Conservation (phyloP, 169 alveolate genomes). For the Plasmodium coatneyi region DNA sequence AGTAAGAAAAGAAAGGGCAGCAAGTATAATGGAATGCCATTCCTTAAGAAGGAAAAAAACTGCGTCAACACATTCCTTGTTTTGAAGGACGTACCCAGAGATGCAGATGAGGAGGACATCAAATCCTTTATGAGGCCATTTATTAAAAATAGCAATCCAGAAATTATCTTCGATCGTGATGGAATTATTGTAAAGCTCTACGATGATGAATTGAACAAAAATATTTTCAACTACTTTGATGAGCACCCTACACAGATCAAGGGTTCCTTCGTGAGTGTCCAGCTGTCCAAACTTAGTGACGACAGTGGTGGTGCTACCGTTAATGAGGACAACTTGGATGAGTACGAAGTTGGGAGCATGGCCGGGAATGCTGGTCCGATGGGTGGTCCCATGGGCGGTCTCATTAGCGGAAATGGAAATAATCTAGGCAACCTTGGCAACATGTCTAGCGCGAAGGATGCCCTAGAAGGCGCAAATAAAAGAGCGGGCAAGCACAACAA, state of each 20-base stretch:
- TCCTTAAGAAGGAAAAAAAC: constrained; percentile 66
- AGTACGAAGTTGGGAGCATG: background rate
- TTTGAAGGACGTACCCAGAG: constrained; percentile 41
- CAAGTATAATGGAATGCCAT: constrained; percentile 43
- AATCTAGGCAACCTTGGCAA: background rate
- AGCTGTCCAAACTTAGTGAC: constrained; percentile 21
- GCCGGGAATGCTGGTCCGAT: background rate
- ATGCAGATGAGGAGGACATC: constrained; percentile 65
- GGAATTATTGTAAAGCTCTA: constrained; percentile 46
- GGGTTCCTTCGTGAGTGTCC: constrained; percentile 42
- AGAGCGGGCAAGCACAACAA: constrained; percentile 23
- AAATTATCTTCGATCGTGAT: constrained; percentile 24
- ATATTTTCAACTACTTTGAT: constrained; percentile 42
- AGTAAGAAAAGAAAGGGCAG: constrained; percentile 66
- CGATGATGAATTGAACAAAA: constrained; percentile 58
- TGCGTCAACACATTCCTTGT: constrained; percentile 17
- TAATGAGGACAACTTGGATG: background rate
- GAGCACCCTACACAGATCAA: constrained; percentile 68
- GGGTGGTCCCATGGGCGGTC: background rate
- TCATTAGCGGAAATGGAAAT: background rate
- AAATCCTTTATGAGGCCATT: constrained; percentile 70
- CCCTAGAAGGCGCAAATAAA: background rate
- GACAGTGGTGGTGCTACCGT: background rate
- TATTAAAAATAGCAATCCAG: constrained; percentile 35
- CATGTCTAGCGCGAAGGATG: background rate